phyloP scores from a whole-genome alignment of 306 rosid species.

The Dalbergia cultrata region DNA sequence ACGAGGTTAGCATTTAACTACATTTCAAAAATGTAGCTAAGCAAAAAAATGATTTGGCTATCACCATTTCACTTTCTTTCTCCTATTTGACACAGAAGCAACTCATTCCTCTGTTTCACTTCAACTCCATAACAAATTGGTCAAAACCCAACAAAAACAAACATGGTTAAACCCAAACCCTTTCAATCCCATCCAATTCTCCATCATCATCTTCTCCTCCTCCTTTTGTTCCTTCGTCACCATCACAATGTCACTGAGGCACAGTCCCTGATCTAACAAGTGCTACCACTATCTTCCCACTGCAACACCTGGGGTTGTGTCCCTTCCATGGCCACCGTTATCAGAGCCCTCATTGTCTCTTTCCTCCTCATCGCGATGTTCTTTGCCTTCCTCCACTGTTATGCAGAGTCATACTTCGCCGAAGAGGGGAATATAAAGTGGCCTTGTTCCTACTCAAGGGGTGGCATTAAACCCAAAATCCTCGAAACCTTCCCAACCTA shows the following conservation, averaged over 20 bases:
- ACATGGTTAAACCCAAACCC: constrained; percentile 1
- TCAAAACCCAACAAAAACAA: neutral
- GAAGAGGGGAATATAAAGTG: neutral
- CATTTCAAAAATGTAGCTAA: no score
- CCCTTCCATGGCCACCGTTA: constrained; percentile 35
- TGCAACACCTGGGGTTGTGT: neutral
- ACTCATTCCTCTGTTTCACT: no score
- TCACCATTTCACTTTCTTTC: neutral
- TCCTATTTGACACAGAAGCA: neutral
- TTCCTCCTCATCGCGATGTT: constrained; percentile 31
- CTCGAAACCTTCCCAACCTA: constrained; percentile 63
- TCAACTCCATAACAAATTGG: neutral
- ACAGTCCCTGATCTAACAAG: constrained; percentile 39
- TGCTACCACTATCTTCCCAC: neutral
- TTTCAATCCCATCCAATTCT: neutral
- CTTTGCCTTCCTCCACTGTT: constrained; percentile 19
- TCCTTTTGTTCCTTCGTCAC: neutral
- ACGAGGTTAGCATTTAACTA: no score
- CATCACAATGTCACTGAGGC: constrained; percentile 25
- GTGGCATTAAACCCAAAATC: constrained; percentile 47
- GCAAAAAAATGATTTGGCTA: no score
- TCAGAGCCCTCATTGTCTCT: neutral
- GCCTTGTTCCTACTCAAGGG: neutral
- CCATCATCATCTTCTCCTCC: neutral
- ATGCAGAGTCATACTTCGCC: neutral